Base-by-base conservation (phyloP, 768 basidiomycete species). In the Lyophyllum semitale region DNA sequence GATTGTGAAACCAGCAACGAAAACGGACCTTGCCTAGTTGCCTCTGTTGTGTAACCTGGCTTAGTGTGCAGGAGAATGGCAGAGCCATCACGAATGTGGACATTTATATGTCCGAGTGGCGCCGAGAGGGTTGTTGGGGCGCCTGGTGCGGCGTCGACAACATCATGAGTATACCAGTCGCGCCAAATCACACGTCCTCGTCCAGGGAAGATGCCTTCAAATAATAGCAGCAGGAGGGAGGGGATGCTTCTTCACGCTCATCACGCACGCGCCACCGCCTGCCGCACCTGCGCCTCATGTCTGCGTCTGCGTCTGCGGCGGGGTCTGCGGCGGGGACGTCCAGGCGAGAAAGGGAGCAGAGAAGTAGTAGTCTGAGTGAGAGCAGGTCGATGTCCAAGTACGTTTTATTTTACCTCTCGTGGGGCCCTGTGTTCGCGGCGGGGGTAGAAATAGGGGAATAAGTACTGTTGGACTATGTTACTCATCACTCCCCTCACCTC, bases 101-200 rank as follows among this genome's bases (percentile, higher is more conserved):
- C 84, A 55, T 86, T 86, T 69, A 92, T 91, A 63, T 89, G 84
- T 17, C 84, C 78, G 2, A 92, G 81, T 3, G 89, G 88, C 2
- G 87, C 87, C n/a, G 72, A 63, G 44, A 91, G 73, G 4, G 82
- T 83, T 0, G 77, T 79, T 51, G 75, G 73, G 27, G 62, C 67
- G 30, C 78, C 77, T 2, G 69, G 33, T 1, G 69, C 66, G 17
- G 75, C 68, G 20, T 84, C 69, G 20, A 85, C 77, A 38, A 73
- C 74, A 12, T 80, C 77, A 59, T 88, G 85, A 0, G 84, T 87
- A 68, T 84, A 89, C 85, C 85, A 89, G 66, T 89, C 87, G 33
- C 87, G 80, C 87, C 87, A 90, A 55, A 77, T 70, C 12, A 82
- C 79, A 17, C 63, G 65, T 23, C 84, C 82, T 58, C 79, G 71